Conservation (phyloP, 768 basidiomycete species). For the Suillus subaureus region DNA sequence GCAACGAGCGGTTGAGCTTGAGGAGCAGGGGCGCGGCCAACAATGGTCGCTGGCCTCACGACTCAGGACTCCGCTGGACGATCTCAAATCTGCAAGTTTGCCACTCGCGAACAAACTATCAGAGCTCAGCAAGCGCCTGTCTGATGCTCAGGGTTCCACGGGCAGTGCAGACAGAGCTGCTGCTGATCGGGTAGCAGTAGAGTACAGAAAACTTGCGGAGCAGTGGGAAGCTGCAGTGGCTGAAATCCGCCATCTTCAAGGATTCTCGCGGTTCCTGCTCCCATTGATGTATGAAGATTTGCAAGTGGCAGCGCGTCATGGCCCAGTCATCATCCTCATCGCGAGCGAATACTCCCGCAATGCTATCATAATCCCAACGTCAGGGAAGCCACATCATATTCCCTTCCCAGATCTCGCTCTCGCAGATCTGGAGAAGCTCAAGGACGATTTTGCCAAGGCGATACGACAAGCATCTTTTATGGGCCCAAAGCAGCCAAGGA, state of each 20-base stretch:
- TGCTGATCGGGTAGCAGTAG: not conserved
- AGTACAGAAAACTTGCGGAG: slow-evolving; percentile 14
- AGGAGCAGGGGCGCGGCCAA: not conserved
- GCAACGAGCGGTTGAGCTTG: not conserved
- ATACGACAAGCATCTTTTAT: too few species aligned
- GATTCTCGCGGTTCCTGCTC: slow-evolving; percentile 20
- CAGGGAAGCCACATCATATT: not conserved
- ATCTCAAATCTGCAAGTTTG: not conserved
- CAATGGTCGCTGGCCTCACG: not conserved
- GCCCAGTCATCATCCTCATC: slow-evolving; percentile 1
- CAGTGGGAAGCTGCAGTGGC: slow-evolving; percentile 6
- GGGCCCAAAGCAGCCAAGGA: not conserved
- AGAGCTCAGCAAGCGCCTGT: not conserved
- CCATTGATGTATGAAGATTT: slow-evolving; percentile 17
- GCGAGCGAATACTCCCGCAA: slow-evolving; percentile 15
- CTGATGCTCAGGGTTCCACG: not conserved
- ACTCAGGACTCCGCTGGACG: not conserved
- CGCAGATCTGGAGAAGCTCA: not conserved
- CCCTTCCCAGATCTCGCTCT: too few species aligned
- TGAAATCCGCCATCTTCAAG: slow-evolving; percentile 13
- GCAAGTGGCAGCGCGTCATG: slow-evolving; percentile 17
- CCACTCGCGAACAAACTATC: not conserved
- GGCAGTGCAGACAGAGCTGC: not conserved
- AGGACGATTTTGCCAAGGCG: not conserved
- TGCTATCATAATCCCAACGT: slow-evolving; percentile 13